Evolutionary conservation across 495 filamentous ascomycete species (phyloP).

Genomic region (Cetradonia linearis): DNA sequence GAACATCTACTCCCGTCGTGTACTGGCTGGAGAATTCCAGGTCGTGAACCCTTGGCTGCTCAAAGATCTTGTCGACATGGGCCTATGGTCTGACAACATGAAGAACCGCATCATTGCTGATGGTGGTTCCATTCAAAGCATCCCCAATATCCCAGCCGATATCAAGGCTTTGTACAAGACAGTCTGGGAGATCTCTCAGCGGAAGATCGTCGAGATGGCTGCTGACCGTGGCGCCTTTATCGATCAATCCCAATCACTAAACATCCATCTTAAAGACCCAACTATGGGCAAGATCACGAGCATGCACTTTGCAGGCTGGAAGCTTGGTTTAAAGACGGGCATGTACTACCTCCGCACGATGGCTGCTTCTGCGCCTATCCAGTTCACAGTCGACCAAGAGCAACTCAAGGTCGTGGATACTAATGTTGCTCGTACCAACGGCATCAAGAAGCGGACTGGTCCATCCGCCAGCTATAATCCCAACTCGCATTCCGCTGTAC

Average conservation of each 20-base stretch:
- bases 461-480: constrained; percentile 35
- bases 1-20: constrained; percentile 98
- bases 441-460: constrained; percentile 57
- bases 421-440: constrained; percentile 55
- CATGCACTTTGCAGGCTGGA: constrained; percentile 99
- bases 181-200: constrained; percentile 99
- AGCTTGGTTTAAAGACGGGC: constrained; percentile 95
- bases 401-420: constrained; percentile 83
- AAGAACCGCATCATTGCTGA: constrained; percentile 99
- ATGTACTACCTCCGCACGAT: constrained; percentile 99
- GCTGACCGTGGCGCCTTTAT: constrained; percentile 97
- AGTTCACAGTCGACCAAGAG: constrained; percentile 98
- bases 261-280: constrained; percentile 98
- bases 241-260: constrained; percentile 96
- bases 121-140: constrained; percentile 89
- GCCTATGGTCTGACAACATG: constrained; percentile 98
- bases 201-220: constrained; percentile 90
- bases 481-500: constrained; percentile 45
- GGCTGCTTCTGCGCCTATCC: constrained; percentile 91
- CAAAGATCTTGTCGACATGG: constrained; percentile 95
- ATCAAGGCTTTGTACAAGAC: constrained; percentile 99
- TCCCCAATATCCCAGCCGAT: constrained; percentile 88
- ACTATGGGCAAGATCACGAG: constrained; percentile 99
- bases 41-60: constrained; percentile 98
- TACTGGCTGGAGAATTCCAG: constrained; percentile 96